phyloP scores from a whole-genome alignment of 1,284 basidiomycete species.

The Microstroma glucosiphilum region DNA sequence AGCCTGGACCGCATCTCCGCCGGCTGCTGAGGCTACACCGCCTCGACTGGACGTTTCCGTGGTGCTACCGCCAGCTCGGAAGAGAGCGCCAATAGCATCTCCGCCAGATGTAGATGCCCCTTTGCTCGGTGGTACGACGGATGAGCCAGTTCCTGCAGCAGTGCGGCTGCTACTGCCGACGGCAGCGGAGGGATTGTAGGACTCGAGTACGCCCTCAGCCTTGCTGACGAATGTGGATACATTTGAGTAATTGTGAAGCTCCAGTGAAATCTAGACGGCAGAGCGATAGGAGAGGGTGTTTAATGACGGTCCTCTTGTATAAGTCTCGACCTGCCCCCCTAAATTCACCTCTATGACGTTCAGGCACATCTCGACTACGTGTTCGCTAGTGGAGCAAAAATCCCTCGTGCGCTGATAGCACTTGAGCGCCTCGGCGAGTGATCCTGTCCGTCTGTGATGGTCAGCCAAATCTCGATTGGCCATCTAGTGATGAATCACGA shows the following conservation, averaged over 20 bases:
- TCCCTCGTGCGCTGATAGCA: constrained; percentile 78
- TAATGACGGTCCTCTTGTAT: neutral
- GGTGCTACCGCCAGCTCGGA: constrained; percentile 38
- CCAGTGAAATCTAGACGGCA: constrained; percentile 62
- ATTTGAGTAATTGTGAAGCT: constrained; percentile 73
- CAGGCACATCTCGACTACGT: constrained; percentile 67
- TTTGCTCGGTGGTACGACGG: constrained; percentile 35
- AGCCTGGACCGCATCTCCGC: constrained; percentile 8
- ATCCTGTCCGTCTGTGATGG: constrained; percentile 65
- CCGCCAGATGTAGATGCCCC: constrained; percentile 31
- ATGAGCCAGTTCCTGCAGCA: constrained; percentile 35
- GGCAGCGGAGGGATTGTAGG: constrained; percentile 50
- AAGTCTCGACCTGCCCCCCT: neutral
- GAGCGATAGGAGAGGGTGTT: neutral
- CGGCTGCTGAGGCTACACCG: neutral
- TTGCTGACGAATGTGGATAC: constrained; percentile 82
- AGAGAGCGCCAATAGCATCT: constrained; percentile 46
- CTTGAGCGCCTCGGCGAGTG: constrained; percentile 64
- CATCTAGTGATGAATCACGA: constrained; percentile 57
- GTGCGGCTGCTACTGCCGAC: constrained; percentile 14
- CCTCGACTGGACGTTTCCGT: constrained; percentile 8
- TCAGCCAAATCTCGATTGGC: constrained; percentile 75
- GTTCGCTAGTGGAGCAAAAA: constrained; percentile 73
- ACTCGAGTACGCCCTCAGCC: constrained; percentile 76
- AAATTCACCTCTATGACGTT: constrained; percentile 33